Conservation (phyloP, 1,139 yeast genomes). For the Yamadazyma kanchanaburiensis region DNA sequence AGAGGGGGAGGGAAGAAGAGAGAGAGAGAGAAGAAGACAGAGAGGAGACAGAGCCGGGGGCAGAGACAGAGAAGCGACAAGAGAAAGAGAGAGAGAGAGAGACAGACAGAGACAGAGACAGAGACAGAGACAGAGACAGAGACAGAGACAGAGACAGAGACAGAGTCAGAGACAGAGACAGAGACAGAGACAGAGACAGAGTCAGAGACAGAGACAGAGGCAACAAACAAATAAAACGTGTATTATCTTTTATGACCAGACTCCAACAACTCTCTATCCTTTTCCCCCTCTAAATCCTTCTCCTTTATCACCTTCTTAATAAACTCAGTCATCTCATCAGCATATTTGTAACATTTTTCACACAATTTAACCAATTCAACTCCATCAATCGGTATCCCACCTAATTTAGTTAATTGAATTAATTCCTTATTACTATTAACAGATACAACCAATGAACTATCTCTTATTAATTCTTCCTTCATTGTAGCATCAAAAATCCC, state of each 20-base stretch:
- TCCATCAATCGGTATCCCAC: constrained; percentile 86
- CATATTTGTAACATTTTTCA: constrained; percentile 61
- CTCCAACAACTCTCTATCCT: constrained; percentile 26
- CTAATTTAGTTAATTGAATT: constrained; percentile 86
- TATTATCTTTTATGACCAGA: neutral
- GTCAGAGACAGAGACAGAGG: no score
- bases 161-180: no score
- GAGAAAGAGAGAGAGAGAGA: no score
- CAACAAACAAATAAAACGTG: no score
- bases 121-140: no score
- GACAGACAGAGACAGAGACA: no score
- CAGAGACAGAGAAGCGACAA: no score
- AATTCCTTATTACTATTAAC: constrained; percentile 86
- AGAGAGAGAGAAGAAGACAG: no score
- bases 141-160: no score
- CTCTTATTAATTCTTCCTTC: constrained; percentile 73
- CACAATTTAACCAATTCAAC: constrained; percentile 65
- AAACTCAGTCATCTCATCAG: constrained; percentile 60
- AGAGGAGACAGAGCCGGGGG: no score
- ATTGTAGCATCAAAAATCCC: constrained; percentile 73
- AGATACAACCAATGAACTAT: constrained; percentile 81
- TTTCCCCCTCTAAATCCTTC: constrained; percentile 34
- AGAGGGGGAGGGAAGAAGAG: no score
- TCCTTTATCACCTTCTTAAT: constrained; percentile 55
- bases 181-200: no score